Conservation (phyloP, 2,329 filamentous ascomycete genomes). For the Ophiognomonia clavigignenti-juglandacearum region DNA sequence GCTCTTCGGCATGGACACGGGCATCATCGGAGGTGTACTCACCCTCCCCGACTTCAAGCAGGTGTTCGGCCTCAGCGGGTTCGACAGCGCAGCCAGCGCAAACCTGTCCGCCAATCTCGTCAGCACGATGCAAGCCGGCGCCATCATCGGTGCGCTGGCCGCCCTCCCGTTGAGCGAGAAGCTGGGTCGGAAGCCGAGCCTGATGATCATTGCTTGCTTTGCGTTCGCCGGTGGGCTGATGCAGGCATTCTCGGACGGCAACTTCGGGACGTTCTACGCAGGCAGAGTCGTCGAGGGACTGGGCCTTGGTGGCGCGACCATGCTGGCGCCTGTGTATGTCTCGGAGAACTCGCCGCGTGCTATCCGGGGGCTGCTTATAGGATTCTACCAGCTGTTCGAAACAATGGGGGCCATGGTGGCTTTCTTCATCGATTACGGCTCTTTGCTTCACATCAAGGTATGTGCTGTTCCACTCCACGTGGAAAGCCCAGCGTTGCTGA, state of each 20-base stretch:
- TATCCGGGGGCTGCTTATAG: constrained; percentile 38
- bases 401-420: constrained; percentile 38
- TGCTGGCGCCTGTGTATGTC: constrained; percentile 40
- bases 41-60: constrained; percentile 10
- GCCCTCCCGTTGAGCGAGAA: constrained; percentile 47
- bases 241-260: constrained; percentile 53
- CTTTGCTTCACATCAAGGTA: constrained; percentile 31
- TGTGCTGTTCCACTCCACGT: neutral
- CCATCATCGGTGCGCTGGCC: constrained; percentile 34
- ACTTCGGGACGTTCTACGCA: constrained; percentile 56
- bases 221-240: constrained; percentile 56
- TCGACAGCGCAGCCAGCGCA: constrained; percentile 37
- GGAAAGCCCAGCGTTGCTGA: neutral
- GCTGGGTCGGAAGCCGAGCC: constrained; percentile 47
- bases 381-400: constrained; percentile 42
- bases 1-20: constrained; percentile 17
- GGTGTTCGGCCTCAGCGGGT: constrained; percentile 45
- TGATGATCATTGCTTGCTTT: constrained; percentile 49
- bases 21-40: constrained; percentile 15
- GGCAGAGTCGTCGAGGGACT: constrained; percentile 50
- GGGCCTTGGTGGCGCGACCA: constrained; percentile 38
- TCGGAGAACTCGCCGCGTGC: constrained; percentile 39
- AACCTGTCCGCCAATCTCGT: constrained; percentile 61
- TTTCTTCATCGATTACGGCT: constrained; percentile 48
- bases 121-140: constrained; percentile 45